Conservation (phyloP, 257 asterid genomes). For the Ocimum tenuiflorum region DNA sequence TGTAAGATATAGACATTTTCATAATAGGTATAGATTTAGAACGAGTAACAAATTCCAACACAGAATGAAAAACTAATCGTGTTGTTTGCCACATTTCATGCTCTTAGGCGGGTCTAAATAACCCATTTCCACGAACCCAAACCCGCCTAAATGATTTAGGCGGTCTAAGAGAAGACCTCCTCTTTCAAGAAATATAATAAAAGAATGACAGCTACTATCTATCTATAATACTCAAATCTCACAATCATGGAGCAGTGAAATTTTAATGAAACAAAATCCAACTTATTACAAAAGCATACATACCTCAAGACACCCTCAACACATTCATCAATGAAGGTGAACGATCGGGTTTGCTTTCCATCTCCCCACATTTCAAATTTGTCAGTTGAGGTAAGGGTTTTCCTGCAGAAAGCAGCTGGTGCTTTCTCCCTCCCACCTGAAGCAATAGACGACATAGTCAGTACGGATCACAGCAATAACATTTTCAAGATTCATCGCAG, state of each 20-base stretch:
- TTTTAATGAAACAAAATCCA: background rate
- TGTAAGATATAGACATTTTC: no score
- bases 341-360: slow-evolving; percentile 81
- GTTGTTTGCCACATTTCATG: background rate
- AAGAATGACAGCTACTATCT: background rate
- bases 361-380: slow-evolving; percentile 95
- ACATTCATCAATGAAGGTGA: slow-evolving; percentile 81
- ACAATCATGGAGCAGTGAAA: background rate
- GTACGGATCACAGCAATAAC: no score
- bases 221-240: background rate
- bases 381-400: slow-evolving; percentile 57
- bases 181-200: background rate
- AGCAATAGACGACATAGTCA: background rate
- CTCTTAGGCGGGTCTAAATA: no score
- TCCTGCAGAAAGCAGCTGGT: slow-evolving; percentile 87
- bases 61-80: background rate
- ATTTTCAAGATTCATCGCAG: background rate
- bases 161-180: no score
- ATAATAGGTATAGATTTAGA: no score
- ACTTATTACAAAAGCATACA: background rate
- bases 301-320: slow-evolving; percentile 87
- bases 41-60: background rate
- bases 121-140: background rate
- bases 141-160: no score
- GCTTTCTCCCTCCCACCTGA: slow-evolving; percentile 93